Conservation (phyloP, 306 rosid species). For the Clitoria ternatea region DNA sequence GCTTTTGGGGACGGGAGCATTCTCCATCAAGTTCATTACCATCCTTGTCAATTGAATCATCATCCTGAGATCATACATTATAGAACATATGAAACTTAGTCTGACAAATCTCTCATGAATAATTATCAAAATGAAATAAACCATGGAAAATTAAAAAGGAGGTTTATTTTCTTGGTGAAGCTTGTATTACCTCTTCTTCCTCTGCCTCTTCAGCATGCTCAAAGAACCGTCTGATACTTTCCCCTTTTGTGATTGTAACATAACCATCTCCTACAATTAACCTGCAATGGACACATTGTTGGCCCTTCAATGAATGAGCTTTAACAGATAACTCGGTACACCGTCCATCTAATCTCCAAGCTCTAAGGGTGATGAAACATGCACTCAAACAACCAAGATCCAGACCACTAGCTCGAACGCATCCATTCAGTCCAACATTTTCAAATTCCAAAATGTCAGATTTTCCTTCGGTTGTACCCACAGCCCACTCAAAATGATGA, state of each 20-base stretch:
- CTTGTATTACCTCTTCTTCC: slow-evolving; percentile 89
- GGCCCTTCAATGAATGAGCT: slow-evolving; percentile 93
- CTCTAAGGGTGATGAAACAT: slow-evolving; percentile 85
- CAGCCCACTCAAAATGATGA: slow-evolving; percentile 99
- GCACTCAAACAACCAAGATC: slow-evolving; percentile 79
- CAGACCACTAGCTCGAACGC: slow-evolving; percentile 71
- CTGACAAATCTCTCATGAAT: slow-evolving; percentile 5
- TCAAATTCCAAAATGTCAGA: slow-evolving; percentile 88
- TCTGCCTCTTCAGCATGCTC: slow-evolving; percentile 99
- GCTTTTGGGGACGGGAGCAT: slow-evolving; percentile 98
- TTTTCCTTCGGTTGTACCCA: slow-evolving; percentile 97
- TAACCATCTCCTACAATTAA: slow-evolving; percentile 88
- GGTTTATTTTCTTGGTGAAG: slow-evolving; percentile 28
- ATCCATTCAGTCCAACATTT: slow-evolving; percentile 86
- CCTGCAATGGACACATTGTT: slow-evolving; percentile 94
- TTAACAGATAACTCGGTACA: slow-evolving; percentile 89
- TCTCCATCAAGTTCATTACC: slow-evolving; percentile 96
- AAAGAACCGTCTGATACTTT: slow-evolving; percentile 82
- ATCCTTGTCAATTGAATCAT: slow-evolving; percentile 90
- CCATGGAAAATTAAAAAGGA: slow-evolving; percentile 10
- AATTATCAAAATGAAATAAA: slow-evolving; percentile 7
- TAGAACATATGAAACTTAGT: slow-evolving; percentile 13
- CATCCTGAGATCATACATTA: slow-evolving; percentile 58
- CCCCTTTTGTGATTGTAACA: slow-evolving; percentile 91
- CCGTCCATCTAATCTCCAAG: slow-evolving; percentile 94